These are phyloP conservation scores for Graphilbum fragrans DNA, from an alignment of 2,329 filamentous ascomycete genomes.

Conservation along the genomic window DNA sequence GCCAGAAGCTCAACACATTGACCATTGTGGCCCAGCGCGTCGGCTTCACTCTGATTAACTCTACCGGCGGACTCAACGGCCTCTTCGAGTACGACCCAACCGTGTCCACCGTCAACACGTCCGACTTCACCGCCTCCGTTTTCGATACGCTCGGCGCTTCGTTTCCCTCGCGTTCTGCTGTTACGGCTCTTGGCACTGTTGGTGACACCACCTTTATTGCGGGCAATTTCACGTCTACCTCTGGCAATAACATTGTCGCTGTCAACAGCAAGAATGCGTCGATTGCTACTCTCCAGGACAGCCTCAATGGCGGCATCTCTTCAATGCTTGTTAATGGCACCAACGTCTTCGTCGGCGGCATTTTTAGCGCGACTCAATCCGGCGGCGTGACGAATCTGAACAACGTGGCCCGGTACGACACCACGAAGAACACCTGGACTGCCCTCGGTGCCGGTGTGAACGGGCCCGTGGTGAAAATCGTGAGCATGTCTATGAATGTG, in stretches of 20 bases:
- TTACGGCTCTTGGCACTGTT: conserved; percentile 55
- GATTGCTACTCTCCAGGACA: conserved; percentile 51
- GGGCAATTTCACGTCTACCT: conserved; percentile 66
- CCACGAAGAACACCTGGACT: conserved; percentile 55
- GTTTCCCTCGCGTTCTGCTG: conserved; percentile 53
- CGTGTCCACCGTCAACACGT: conserved; percentile 41
- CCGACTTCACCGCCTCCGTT: conserved; percentile 56
- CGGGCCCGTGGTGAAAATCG: conserved; percentile 61
- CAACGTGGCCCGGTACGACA: conserved; percentile 68
- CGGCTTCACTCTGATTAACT: conserved; percentile 61
- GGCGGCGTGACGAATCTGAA: conserved; percentile 52
- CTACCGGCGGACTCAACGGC: conserved; percentile 73
- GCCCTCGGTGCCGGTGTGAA: conserved; percentile 78
- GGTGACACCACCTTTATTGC: conserved; percentile 61
- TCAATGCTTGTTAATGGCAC: conserved; percentile 56
- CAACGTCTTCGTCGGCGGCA: conserved; percentile 68
- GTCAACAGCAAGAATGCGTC: conserved; percentile 52
- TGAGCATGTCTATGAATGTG: conserved; percentile 69
- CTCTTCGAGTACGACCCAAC: conserved; percentile 79
- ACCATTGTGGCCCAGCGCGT: conserved; percentile 85
- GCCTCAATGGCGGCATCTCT: conserved; percentile 69
- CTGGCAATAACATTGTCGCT: conserved; percentile 64
- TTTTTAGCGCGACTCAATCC: conserved; percentile 63
- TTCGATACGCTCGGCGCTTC: conserved; percentile 65
- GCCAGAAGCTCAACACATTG: conserved; percentile 48